Evolutionary conservation across 2,329 filamentous ascomycete genomes (phyloP).

Genomic region (Cladosporium cucumerinum): DNA sequence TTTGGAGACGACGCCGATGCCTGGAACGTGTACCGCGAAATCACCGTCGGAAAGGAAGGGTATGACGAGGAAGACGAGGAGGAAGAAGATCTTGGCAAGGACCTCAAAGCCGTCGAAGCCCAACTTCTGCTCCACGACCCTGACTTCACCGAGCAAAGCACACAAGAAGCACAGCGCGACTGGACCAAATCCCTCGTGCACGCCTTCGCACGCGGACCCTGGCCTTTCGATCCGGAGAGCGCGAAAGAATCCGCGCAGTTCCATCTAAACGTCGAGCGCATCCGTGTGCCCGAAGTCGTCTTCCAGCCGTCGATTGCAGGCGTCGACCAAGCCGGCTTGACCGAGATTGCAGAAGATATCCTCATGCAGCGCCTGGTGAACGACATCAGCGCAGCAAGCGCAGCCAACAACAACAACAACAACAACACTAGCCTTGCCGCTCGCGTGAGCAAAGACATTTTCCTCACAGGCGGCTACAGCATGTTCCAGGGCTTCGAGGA

Average conservation of each 20-base stretch:
- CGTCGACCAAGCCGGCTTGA: constrained; percentile 91
- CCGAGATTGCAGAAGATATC: constrained; percentile 89
- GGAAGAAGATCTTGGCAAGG: constrained; percentile 76
- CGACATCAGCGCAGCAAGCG: constrained; percentile 20
- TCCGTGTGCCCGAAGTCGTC: constrained; percentile 97
- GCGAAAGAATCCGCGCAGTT: constrained; percentile 81
- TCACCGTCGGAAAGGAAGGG: constrained; percentile 83
- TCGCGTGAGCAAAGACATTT: constrained; percentile 78
- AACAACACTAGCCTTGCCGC: constrained; percentile 50
- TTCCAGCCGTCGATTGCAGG: constrained; percentile 98
- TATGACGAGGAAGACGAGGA: constrained; percentile 93
- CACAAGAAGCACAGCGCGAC: constrained; percentile 85
- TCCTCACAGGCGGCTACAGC: constrained; percentile 90
- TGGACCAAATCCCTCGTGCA: constrained; percentile 92
- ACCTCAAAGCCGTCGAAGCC: constrained; percentile 72
- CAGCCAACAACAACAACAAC: constrained; percentile 38
- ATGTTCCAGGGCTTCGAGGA: constrained; percentile 85
- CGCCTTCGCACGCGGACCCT: constrained; percentile 82
- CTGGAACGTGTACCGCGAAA: constrained; percentile 94
- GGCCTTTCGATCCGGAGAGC: constrained; percentile 76
- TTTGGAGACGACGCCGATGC: constrained; percentile 93
- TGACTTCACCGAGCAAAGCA: constrained; percentile 86
- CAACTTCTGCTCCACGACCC: constrained; percentile 85
- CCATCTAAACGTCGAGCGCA: constrained; percentile 97
- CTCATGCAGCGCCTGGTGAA: constrained; percentile 69